Conservation (phyloP, 1,284 basidiomycete species). For the Cutaneotrichosporon sp. region DNA sequence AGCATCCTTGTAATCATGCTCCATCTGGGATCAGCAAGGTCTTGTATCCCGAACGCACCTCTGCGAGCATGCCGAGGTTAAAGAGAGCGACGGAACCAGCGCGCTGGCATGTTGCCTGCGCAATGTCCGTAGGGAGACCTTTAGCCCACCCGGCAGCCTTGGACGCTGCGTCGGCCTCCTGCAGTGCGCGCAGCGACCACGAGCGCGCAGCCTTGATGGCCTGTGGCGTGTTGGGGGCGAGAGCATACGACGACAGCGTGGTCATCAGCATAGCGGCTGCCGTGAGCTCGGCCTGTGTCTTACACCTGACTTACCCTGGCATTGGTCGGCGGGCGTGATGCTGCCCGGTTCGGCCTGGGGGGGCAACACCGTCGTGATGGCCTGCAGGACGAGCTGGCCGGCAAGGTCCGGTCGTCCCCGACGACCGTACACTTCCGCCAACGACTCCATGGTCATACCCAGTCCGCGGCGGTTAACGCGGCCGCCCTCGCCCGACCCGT, state of each 20-base stretch:
- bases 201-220: constrained; percentile 37
- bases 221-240: constrained; percentile 32
- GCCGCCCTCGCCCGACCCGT: constrained; percentile 26
- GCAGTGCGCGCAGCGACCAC: constrained; percentile 42
- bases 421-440: constrained; percentile 44
- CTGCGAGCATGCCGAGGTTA: constrained; percentile 46
- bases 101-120: constrained; percentile 29
- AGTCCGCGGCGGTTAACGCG: constrained; percentile 41
- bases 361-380: constrained; percentile 41
- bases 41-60: constrained; percentile 32
- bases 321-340: constrained; percentile 33
- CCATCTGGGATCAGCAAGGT: constrained; percentile 33
- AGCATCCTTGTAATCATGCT: constrained; percentile 29
- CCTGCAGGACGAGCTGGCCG: constrained; percentile 43
- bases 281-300: background rate
- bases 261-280: constrained; percentile 40
- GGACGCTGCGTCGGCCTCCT: constrained; percentile 35
- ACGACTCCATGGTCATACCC: constrained; percentile 47
- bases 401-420: constrained; percentile 38
- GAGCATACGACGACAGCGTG: constrained; percentile 40
- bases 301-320: constrained; percentile 41
- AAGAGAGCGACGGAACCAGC: constrained; percentile 39
- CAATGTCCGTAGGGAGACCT: constrained; percentile 16
- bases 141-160: constrained; percentile 17
- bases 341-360: constrained; percentile 16